Conservation (phyloP, 176 grass and related monocot species). For the Olyra latifolia region DNA sequence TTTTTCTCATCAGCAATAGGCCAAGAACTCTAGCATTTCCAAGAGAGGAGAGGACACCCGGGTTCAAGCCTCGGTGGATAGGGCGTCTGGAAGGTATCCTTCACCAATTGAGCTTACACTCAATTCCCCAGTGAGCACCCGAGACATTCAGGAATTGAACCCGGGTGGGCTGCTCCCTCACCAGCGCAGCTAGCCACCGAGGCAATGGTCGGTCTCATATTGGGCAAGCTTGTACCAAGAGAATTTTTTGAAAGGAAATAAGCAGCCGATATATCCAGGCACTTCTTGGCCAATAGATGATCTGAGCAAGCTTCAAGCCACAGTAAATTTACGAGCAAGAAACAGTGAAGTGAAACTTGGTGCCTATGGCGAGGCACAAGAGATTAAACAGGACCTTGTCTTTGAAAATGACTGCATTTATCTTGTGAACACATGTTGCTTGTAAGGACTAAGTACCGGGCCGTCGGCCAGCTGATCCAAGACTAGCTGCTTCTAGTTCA, state of each 20-base stretch:
- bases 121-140: too few relatives aligned
- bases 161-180: too few relatives aligned
- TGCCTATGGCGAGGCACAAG: background rate
- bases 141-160: too few relatives aligned
- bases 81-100: too few relatives aligned
- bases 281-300: background rate
- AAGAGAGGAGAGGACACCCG: too few relatives aligned
- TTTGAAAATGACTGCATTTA: conserved; percentile 18
- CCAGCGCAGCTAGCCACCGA: too few relatives aligned
- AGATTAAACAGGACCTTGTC: background rate
- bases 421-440: conserved; percentile 26
- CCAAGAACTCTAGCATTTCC: too few relatives aligned
- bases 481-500: background rate
- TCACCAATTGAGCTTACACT: too few relatives aligned
- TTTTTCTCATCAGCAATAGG: too few relatives aligned
- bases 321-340: background rate
- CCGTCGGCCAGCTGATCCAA: background rate
- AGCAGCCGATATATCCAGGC: conserved; percentile 10
- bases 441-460: background rate
- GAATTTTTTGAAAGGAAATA: background rate
- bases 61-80: too few relatives aligned
- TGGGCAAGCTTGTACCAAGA: background rate
- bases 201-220: background rate
- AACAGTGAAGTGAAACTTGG: background rate
- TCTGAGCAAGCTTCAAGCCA: conserved; percentile 19